phyloP scores from a whole-genome alignment of 805 yeast genomes.

The Wickerhamiella alocasiicola region DNA sequence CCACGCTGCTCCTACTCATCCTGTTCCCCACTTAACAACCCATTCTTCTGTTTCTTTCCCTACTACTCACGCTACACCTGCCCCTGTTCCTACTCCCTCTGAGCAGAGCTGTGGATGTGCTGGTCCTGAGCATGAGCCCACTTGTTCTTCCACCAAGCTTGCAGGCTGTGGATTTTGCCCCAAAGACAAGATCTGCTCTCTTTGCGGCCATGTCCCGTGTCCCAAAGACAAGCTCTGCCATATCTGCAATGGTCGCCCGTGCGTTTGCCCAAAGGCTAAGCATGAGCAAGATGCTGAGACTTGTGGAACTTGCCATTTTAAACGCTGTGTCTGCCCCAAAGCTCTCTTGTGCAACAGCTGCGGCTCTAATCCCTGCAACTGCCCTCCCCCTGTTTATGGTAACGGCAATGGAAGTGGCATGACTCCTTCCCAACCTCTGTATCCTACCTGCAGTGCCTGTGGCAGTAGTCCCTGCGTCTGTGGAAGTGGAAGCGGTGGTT shows the following conservation, averaged over 20 bases:
- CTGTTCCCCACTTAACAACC: no score
- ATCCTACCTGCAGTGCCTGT: not conserved
- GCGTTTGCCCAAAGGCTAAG: slow-evolving; percentile 4
- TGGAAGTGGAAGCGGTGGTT: not conserved
- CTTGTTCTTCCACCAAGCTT: slow-evolving; percentile 2
- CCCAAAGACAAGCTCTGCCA: slow-evolving; percentile 1
- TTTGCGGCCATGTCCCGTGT: slow-evolving; percentile 4
- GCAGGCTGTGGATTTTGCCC: slow-evolving; percentile 1
- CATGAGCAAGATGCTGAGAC: no score
- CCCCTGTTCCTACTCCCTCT: not conserved
- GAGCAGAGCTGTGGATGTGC: not conserved
- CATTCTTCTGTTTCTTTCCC: not conserved
- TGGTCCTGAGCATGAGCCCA: not conserved
- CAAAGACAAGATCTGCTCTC: not conserved
- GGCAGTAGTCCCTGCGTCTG: not conserved
- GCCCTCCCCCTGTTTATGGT: not conserved
- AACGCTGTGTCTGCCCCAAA: slow-evolving; percentile 9
- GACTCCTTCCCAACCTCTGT: no score
- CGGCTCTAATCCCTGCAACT: slow-evolving; percentile 2
- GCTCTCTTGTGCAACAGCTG: slow-evolving; percentile 3
- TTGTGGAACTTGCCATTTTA: slow-evolving; percentile 1
- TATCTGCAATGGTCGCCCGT: slow-evolving; percentile 4
- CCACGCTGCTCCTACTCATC: no score
- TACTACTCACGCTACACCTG: not conserved
- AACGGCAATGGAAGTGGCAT: not conserved